Evolutionary conservation across 1,284 basidiomycete genomes (phyloP), one percentile per base, ranked within the genome.

Genomic region (Neonothopanus nambi): DNA sequence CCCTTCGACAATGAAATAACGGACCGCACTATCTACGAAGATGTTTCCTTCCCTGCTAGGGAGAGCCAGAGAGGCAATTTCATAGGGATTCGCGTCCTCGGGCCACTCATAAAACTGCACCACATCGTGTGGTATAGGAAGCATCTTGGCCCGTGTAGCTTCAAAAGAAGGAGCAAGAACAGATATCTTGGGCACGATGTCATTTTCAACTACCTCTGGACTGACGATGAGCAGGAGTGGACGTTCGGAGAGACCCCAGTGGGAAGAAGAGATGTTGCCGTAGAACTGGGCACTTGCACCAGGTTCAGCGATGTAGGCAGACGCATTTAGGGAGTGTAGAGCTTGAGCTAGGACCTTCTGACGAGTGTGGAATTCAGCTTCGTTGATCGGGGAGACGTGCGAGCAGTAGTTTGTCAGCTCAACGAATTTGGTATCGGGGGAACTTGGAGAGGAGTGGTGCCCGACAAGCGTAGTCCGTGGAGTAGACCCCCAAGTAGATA

Each of bases 151-250:
- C 38, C 92, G 80, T 0, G 82, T 79, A 11, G 79, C 76, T 68
- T 95, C 92, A 57, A 95, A 95, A 45, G 77, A 73, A 0, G 92
- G 91, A 0, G 90, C 89, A 46, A 95, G 70, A 37, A 94, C 66
- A 0, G 77, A 77, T 35, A 93, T 63, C 24, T 75, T 70, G 35
- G 77, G 71, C 36, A 61, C 59, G 11, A 80, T 61, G 3, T 65
- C 52, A 15, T 56, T 61, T 17, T 66, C 60, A 23, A 62, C 54
- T 9, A 66, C 52, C 11, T 63, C 57, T 3, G 87, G 79, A 7
- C 78, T 75, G 46, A 94, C 63, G 45, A 89, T 76, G 33, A 93
- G 70, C 5, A 95, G 70, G 24, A 94, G 76, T 0, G 91, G 90
- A 1, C 91, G 78, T 68, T 94, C 92, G 7, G 87, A 89, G 21